Evolutionary conservation across 1,284 basidiomycete species (phyloP).

Genomic region (Amylostereum areolatum): DNA sequence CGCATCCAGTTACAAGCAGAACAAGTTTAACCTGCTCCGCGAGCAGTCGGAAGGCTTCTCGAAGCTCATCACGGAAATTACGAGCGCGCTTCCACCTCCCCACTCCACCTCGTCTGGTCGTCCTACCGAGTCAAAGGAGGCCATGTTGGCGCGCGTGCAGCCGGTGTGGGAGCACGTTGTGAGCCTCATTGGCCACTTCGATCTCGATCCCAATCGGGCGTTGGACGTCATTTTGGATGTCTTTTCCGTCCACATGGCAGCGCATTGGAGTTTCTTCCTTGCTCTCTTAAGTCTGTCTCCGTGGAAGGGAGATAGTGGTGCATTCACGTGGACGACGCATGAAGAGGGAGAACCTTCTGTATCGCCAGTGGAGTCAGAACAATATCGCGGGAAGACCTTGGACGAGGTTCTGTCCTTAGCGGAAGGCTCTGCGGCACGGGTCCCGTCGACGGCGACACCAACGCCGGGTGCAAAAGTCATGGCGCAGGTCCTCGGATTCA

Average conservation of each 20-base stretch:
- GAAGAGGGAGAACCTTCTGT: conserved; percentile 24
- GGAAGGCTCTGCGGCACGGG: conserved; percentile 26
- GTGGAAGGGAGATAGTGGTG: conserved; percentile 12
- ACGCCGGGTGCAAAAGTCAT: conserved; percentile 56
- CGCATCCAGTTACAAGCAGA: conserved; percentile 83
- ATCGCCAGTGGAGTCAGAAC: conserved; percentile 30
- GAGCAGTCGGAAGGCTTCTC: conserved; percentile 98
- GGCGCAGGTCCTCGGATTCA: conserved; percentile 93
- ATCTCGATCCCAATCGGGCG: conserved; percentile 91
- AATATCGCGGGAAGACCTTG: conserved; percentile 53
- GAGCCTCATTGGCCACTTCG: conserved; percentile 91
- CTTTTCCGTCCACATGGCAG: conserved; percentile 74
- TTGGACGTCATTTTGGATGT: conserved; percentile 93
- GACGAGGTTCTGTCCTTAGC: conserved; percentile 59
- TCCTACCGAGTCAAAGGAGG: conserved; percentile 51
- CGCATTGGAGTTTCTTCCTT: conserved; percentile 91
- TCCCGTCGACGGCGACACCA: conserved; percentile 13
- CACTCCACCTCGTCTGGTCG: conserved; percentile 56
- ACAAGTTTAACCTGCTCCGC: conserved; percentile 95
- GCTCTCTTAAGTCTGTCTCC: conserved; percentile 81
- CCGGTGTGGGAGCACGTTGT: conserved; percentile 84
- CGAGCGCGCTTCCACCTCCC: conserved; percentile 71
- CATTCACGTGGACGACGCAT: conserved; percentile 43
- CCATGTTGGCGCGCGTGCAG: conserved; percentile 60
- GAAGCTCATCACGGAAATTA: conserved; percentile 83